Evolutionary conservation across 2,329 filamentous ascomycete genomes (phyloP).

Genomic region (Cladosporium sp.): DNA sequence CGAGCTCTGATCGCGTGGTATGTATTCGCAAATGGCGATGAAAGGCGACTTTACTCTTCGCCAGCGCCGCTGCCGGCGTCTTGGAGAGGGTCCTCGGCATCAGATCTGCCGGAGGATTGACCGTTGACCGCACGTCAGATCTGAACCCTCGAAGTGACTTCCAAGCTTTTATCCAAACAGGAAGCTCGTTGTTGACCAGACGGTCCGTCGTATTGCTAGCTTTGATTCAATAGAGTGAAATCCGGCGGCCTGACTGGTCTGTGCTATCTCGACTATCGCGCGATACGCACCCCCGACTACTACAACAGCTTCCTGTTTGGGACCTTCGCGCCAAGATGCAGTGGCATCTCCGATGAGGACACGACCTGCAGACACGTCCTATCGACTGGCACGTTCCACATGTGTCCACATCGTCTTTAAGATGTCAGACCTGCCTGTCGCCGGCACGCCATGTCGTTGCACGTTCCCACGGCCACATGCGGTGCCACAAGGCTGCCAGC

Average conservation of each 20-base stretch:
- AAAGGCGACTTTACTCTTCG: too few species aligned
- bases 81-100: too few species aligned
- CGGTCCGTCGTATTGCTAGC: too few species aligned
- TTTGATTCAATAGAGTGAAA: not conserved
- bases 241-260: not conserved
- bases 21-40: too few species aligned
- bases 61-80: too few species aligned
- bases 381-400: slow-evolving; percentile 1
- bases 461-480: not conserved
- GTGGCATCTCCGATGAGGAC: slow-evolving; percentile 1
- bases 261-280: not conserved
- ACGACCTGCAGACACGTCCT: not conserved
- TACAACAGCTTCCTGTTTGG: not conserved
- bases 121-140: too few species aligned
- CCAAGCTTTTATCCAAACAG: not conserved
- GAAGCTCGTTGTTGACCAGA: too few species aligned
- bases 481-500: not conserved
- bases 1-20: too few species aligned
- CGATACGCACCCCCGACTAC: not conserved
- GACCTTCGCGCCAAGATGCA: not conserved
- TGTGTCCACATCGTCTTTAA: not conserved
- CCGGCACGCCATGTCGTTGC: not conserved
- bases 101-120: too few species aligned
- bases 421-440: slow-evolving; percentile 1
- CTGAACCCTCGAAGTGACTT: not conserved